phyloP scores from a whole-genome alignment of 768 basidiomycete genomes.

The Multifurca ochricompacta region DNA sequence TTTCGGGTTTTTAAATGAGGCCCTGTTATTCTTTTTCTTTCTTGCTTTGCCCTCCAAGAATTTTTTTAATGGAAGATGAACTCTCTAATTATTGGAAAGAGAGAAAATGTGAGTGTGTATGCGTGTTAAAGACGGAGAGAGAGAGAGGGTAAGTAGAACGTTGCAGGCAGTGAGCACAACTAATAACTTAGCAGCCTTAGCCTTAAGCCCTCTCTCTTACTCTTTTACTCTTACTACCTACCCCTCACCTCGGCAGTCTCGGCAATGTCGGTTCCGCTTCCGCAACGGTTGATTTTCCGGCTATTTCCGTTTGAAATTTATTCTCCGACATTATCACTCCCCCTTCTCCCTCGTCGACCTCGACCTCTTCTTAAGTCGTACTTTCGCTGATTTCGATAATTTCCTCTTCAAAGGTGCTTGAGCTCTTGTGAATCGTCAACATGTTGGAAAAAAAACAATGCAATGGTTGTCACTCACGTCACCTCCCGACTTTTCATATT shows the following conservation, averaged over 20 bases:
- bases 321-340: too few species aligned
- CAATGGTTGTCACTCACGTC: slow-evolving; percentile 37
- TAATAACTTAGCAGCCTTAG: background rate
- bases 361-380: slow-evolving; percentile 41
- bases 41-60: too few species aligned
- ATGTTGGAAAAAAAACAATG: too few species aligned
- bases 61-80: background rate
- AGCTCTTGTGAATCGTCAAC: slow-evolving; percentile 39
- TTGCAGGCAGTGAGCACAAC: slow-evolving; percentile 3
- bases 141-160: slow-evolving; percentile 1
- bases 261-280: too few species aligned
- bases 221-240: too few species aligned
- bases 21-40: too few species aligned
- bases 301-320: slow-evolving; percentile 11
- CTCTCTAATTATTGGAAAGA: slow-evolving; percentile 1
- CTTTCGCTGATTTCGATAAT: slow-evolving; percentile 51
- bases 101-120: too few species aligned
- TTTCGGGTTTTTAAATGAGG: too few species aligned
- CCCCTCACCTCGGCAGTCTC: too few species aligned
- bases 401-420: slow-evolving; percentile 47
- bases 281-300: too few species aligned
- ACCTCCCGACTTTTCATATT: slow-evolving; percentile 30
- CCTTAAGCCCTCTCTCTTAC: background rate
- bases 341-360: slow-evolving; percentile 28
- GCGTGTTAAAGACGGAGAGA: background rate